Evolutionary conservation across 768 basidiomycete species (phyloP).

Genomic region (Lactarius tabidus): DNA sequence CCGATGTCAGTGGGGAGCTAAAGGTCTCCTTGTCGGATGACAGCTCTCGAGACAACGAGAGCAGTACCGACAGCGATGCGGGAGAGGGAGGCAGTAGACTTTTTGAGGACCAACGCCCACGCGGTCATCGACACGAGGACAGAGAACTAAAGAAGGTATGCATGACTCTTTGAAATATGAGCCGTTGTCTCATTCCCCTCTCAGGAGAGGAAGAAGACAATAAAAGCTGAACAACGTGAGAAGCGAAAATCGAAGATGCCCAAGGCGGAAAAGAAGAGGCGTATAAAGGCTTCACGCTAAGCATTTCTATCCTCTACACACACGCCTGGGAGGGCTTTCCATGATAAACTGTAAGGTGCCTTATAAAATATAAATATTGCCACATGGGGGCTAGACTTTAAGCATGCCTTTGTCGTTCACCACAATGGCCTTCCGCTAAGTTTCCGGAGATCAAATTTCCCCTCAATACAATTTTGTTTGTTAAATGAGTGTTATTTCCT

Average conservation of each 20-base stretch:
- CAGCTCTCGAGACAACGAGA: slow-evolving; percentile 30
- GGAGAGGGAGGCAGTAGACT: slow-evolving; percentile 33
- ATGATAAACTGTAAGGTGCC: not conserved
- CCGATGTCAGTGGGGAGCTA: slow-evolving; percentile 24
- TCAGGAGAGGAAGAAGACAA: slow-evolving; percentile 88
- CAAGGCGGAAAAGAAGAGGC: slow-evolving; percentile 89
- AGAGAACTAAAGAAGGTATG: slow-evolving; percentile 82
- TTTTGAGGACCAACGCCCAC: slow-evolving; percentile 53
- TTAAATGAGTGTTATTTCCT: not conserved
- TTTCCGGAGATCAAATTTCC: not conserved
- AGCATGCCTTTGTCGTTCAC: not conserved
- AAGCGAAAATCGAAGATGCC: slow-evolving; percentile 91
- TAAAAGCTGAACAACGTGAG: slow-evolving; percentile 83
- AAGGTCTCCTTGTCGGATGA: slow-evolving; percentile 25
- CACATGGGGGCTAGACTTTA: not conserved
- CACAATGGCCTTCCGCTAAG: not conserved
- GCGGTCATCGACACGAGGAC: slow-evolving; percentile 93
- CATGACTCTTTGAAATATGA: not conserved
- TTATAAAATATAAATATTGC: not conserved
- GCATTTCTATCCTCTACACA: slow-evolving; percentile 3
- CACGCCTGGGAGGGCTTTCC: not conserved
- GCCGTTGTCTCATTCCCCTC: slow-evolving; percentile 11
- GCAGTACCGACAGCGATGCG: slow-evolving; percentile 36
- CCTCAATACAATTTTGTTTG: not conserved
- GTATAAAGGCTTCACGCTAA: slow-evolving; percentile 52